Percentiles rank a stretch among this genome's conserved stretches.
Evolutionary conservation across 1,284 basidiomycete species (phyloP).

Genomic region (Athelia psychrophila): DNA sequence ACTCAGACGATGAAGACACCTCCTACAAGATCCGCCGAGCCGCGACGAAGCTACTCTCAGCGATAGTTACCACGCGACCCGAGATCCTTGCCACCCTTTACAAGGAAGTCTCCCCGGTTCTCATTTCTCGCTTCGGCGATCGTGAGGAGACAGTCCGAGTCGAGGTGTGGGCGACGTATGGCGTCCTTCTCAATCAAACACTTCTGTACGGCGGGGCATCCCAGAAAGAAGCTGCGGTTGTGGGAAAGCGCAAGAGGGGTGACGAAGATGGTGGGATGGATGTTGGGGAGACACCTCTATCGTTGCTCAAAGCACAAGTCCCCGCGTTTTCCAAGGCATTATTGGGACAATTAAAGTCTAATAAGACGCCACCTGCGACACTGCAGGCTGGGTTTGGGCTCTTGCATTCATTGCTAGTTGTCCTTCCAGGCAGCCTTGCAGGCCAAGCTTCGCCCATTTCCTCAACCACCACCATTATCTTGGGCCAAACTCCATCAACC

Average conservation of each 20-base stretch:
- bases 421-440: slow-evolving; percentile 83
- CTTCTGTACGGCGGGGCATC: slow-evolving; percentile 65
- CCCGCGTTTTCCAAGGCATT: slow-evolving; percentile 80
- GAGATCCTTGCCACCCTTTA: slow-evolving; percentile 82
- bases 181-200: slow-evolving; percentile 79
- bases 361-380: slow-evolving; percentile 77
- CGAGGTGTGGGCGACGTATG: slow-evolving; percentile 90
- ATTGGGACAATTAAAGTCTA: slow-evolving; percentile 78
- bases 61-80: slow-evolving; percentile 84
- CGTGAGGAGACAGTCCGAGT: slow-evolving; percentile 95
- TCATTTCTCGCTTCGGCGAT: slow-evolving; percentile 91
- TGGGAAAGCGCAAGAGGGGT: slow-evolving; percentile 79
- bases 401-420: slow-evolving; percentile 73
- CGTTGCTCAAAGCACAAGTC: slow-evolving; percentile 71
- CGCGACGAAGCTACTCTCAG: slow-evolving; percentile 86
- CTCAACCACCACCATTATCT: slow-evolving; percentile 58
- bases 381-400: slow-evolving; percentile 86
- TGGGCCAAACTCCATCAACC: slow-evolving; percentile 61
- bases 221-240: slow-evolving; percentile 44
- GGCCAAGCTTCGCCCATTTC: slow-evolving; percentile 63
- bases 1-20: slow-evolving; percentile 98
- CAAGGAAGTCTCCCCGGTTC: slow-evolving; percentile 80
- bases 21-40: slow-evolving; percentile 97
- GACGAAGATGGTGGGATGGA: slow-evolving; percentile 64
- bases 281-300: slow-evolving; percentile 60